Percentiles rank a stretch among this genome's conserved stretches.
phyloP scores from a whole-genome alignment of 306 rosid genomes.

The Vicia faba region DNA sequence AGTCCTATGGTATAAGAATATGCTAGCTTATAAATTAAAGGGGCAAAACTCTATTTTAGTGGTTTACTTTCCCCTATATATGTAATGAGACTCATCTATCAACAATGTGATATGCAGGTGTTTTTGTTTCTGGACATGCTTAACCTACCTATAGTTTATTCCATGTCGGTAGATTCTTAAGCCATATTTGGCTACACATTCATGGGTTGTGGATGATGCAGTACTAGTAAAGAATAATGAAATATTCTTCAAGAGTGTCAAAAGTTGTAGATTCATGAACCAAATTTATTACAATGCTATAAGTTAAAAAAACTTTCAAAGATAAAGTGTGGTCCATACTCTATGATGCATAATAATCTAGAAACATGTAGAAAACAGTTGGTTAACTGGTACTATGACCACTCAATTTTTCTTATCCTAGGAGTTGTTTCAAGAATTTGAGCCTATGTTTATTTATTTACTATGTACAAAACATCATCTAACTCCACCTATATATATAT shows the following conservation, averaged over 20 bases:
- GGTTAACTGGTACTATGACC: constrained; percentile 44
- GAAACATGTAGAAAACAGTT: constrained; percentile 37
- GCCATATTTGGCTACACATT: constrained; percentile 22
- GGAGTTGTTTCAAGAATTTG: neutral
- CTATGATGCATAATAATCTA: constrained; percentile 39
- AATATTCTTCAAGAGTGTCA: constrained; percentile 27
- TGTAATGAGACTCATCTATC: neutral
- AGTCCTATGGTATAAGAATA: constrained; percentile 38
- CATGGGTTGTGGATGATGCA: constrained; percentile 33
- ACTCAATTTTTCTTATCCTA: constrained; percentile 46
- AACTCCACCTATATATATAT: constrained; percentile 41
- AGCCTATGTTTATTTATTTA: constrained; percentile 5
- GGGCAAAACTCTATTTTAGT: constrained; percentile 36
- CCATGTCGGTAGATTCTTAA: neutral
- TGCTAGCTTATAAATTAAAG: constrained; percentile 30
- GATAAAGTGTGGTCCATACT: constrained; percentile 35
- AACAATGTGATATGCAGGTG: neutral
- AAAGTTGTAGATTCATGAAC: constrained; percentile 28
- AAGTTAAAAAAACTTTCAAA: constrained; percentile 39
- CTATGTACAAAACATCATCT: constrained; percentile 33
- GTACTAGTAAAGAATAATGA: constrained; percentile 22
- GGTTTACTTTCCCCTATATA: constrained; percentile 31
- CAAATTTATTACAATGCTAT: constrained; percentile 39
- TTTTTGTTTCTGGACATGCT: neutral
- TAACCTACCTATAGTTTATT: neutral